Percentiles rank a stretch among this genome's conserved stretches.
phyloP scores from a whole-genome alignment of 2,329 filamentous ascomycete species.

The Aciculosporium take region DNA sequence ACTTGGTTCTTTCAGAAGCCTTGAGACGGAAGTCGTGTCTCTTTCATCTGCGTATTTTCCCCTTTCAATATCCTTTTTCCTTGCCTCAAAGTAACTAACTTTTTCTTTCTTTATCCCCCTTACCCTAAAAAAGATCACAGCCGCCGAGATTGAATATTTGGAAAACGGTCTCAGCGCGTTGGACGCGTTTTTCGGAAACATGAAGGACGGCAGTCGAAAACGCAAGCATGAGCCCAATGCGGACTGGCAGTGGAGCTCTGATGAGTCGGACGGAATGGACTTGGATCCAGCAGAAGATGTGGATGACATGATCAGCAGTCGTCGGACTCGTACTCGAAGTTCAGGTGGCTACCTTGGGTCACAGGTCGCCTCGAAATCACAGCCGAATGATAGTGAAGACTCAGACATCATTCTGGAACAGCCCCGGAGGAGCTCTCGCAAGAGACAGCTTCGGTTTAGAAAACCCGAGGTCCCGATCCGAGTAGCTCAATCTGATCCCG shows the following conservation, averaged over 20 bases:
- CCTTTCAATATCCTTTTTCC: not conserved
- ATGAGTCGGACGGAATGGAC: constrained; percentile 15
- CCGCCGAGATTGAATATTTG: constrained; percentile 16
- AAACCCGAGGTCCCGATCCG: not conserved
- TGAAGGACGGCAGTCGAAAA: constrained; percentile 13
- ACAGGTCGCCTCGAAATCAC: constrained; percentile 3
- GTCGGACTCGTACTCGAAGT: not conserved
- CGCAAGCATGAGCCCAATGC: constrained; percentile 17
- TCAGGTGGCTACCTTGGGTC: not conserved
- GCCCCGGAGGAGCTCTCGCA: constrained; percentile 8
- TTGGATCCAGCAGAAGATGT: constrained; percentile 13
- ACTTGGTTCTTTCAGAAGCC: not conserved
- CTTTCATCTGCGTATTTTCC: not conserved
- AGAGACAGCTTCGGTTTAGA: constrained; percentile 1
- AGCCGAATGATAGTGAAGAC: constrained; percentile 3
- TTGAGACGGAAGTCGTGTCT: not conserved
- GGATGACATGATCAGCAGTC: constrained; percentile 6
- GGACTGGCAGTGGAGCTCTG: constrained; percentile 15
- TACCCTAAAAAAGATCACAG: constrained; percentile 15
- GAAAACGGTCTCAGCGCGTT: constrained; percentile 21
- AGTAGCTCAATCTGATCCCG: constrained; percentile 12
- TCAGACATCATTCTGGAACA: constrained; percentile 1
- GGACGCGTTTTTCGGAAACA: constrained; percentile 8
- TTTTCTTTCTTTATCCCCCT: too few relatives aligned
- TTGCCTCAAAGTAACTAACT: constrained; percentile 8